Conservation (phyloP, 176 grass and related monocot genomes). For the Oryza punctata region DNA sequence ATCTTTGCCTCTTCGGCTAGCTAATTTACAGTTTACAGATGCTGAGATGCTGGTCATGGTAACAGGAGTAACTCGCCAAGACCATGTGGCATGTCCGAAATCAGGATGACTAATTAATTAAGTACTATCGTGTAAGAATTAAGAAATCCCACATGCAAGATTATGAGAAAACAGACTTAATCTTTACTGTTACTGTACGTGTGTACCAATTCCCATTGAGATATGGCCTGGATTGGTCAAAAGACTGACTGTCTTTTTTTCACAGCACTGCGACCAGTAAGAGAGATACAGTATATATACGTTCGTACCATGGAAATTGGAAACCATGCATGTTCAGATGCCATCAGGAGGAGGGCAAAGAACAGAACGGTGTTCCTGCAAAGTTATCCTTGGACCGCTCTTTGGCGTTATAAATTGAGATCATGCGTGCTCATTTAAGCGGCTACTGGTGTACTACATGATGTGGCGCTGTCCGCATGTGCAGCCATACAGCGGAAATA, state of each 20-base stretch:
- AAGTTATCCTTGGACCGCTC: conserved; percentile 29
- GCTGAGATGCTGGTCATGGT: background rate
- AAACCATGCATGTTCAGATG: conserved; percentile 11
- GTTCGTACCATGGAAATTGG: background rate
- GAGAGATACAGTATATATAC: background rate
- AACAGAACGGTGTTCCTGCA: background rate
- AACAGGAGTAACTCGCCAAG: background rate
- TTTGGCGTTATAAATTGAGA: conserved; percentile 36
- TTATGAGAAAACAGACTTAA: background rate
- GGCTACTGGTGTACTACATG: background rate
- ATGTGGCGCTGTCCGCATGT: conserved; percentile 28
- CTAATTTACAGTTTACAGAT: background rate
- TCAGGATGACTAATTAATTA: background rate
- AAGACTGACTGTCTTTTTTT: background rate
- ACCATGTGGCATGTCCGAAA: background rate
- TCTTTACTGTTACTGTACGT: background rate
- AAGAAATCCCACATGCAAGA: background rate
- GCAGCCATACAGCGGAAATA: background rate
- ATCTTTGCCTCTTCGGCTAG: background rate
- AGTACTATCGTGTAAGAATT: background rate
- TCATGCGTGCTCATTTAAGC: conserved; percentile 36
- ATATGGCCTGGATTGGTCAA: background rate
- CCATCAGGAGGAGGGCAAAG: background rate
- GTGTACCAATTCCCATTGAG: background rate
- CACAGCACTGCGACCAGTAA: background rate